Evolutionary conservation across 805 yeast genomes (phyloP), one percentile per base, ranked within the genome.

Genomic region (Lachancea sp.): DNA sequence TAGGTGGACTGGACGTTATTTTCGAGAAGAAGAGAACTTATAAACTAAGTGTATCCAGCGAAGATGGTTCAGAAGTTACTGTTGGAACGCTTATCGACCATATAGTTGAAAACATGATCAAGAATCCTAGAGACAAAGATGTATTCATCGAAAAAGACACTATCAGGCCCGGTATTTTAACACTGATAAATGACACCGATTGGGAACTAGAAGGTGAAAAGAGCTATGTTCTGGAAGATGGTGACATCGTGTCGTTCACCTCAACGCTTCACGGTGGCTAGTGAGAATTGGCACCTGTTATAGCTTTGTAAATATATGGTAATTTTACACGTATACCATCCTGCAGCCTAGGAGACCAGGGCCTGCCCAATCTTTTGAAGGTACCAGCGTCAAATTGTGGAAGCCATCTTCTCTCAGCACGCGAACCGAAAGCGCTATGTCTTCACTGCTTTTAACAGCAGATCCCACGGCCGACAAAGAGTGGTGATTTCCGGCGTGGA

Each of bases 121-220:
- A 69, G 20, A 77, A 82, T 45, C 68, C 75, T 24, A 76, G 75
- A 44, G 88, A 83, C 54, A 65, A 72, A 21, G 81, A 77, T 3
- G 82, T 88, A 9, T 88, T 90, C 54, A 69, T 89, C 5, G 92
- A 85, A 52, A 89, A 85, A 50, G 95, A 70, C 8, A 74, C 80
- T 1, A 78, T 87, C 11, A 77, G 97, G 37, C 96, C 97, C 0
- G 98, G 98, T 2, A 86, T 90, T 34, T 67, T 90, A 45, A 96
- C 92, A 8, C 70, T 90, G 41, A 83, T 90, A 46, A 90, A 90
- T 56, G 97, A 90, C 58, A 79, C 95, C 0, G 98, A 90, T 64
- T 90, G 97, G 97, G 98, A 90, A 55, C 64, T 90, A 11, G 95
- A 88, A 59, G 97, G 87, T 8, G 88, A 81, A 61, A 88, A 85